These are phyloP conservation scores for Globisporangium echinulatum DNA, from an alignment of 352 stramenopile species.

Conservation along the genomic window DNA sequence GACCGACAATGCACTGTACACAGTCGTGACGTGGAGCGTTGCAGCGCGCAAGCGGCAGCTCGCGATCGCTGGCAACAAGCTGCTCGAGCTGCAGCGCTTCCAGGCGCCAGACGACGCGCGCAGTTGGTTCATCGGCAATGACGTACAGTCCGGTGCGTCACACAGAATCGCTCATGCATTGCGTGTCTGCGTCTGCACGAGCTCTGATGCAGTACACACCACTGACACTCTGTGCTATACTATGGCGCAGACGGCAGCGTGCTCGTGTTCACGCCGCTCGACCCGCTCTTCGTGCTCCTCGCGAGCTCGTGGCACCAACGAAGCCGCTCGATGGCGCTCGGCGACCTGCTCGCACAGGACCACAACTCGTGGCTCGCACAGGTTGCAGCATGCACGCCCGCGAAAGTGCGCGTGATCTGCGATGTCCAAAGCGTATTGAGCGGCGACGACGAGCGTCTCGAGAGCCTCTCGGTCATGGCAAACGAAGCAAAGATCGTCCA, in stretches of 20 bases:
- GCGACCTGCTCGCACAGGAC: constrained; percentile 40
- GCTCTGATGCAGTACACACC: no score
- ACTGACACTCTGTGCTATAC: neutral
- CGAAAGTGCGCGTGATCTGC: constrained; percentile 38
- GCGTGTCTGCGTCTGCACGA: neutral
- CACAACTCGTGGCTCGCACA: constrained; percentile 58
- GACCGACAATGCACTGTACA: constrained; percentile 38
- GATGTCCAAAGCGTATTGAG: constrained; percentile 32
- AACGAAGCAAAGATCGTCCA: constrained; percentile 43
- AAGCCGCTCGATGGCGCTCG: constrained; percentile 41
- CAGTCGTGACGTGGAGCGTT: constrained; percentile 39
- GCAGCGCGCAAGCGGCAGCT: constrained; percentile 42
- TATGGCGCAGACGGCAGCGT: constrained; percentile 39
- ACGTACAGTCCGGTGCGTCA: constrained; percentile 44
- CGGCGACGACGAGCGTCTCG: constrained; percentile 26
- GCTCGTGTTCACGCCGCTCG: constrained; percentile 55
- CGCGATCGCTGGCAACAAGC: constrained; percentile 27
- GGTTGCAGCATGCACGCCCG: constrained; percentile 20
- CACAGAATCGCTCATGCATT: neutral
- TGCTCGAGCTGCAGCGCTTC: constrained; percentile 65
- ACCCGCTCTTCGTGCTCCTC: constrained; percentile 71
- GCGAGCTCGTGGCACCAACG: constrained; percentile 41
- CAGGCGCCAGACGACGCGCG: constrained; percentile 32
- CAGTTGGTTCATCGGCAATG: constrained; percentile 77
- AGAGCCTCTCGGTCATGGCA: constrained; percentile 49